Base-by-base conservation (phyloP, 2,329 filamentous ascomycete species). In the Metarhizium brunneum region DNA sequence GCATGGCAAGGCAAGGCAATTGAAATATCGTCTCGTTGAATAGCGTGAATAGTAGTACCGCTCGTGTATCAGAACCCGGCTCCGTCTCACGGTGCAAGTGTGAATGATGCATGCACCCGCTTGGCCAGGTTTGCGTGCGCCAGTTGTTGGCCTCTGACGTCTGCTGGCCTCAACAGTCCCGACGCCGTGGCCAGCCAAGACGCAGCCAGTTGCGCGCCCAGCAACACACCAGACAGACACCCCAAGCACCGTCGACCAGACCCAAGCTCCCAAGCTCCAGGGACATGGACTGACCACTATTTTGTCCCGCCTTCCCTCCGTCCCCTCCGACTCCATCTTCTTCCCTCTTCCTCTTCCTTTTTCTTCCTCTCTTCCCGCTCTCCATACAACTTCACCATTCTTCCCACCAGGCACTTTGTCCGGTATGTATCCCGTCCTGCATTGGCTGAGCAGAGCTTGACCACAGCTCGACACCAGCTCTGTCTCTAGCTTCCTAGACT, bases 231-330 rank as follows among this genome's bases (percentile, higher is more conserved):
- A 35, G 6, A 13, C 32, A 35, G 6, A 13, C 14, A 13, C 13
- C 10, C 52, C 38, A 11, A 43, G 45, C 55, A 53, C 53, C 18
- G 18, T 18, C 18, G 18, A 18, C 18, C 52, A 50, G 40, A 13
- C 40, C 40, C 40, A 42, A 42, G 40, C 13, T 14, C 32, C 32
- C 32, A 10, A 35, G 32, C 32, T 10, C 32, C 32, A 35, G 32
- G 10, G 7, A 10, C 32, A 25, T 25, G 25, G 25, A 25, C 25
- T 35, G 32, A 35, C 32, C 32, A 42, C n/a, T 16, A 36, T 51
- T 57, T 55, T 47, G 38, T 50, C 36, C 53, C 51, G 43, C 50
- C 51, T 49, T 53, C 53, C 25, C 42, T 50, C 47, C 52, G 50
- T 55, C 47, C 58, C 53, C 43, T 35, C 38, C 50, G 35, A 35